A percentile compares a stretch with the other conserved stretches of the same genome.
These are phyloP conservation scores for Mediolabrus comicus DNA, from an alignment of 108 stramenopile genomes.

Conservation along the genomic window DNA sequence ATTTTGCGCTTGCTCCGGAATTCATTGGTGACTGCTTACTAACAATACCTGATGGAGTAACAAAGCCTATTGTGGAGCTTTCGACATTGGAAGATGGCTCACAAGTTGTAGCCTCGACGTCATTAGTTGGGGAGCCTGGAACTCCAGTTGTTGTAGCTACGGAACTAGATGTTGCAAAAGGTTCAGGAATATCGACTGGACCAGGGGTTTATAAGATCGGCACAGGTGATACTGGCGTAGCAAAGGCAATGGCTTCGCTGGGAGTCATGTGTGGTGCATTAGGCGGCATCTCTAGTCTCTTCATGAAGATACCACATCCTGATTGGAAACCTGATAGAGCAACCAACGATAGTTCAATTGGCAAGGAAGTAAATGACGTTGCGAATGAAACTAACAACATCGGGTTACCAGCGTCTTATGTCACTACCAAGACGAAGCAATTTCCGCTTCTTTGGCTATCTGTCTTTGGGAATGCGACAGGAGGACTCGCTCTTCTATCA, in stretches of 20 bases:
- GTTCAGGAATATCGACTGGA: constrained; percentile 4
- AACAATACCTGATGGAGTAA: background rate
- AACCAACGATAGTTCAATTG: background rate
- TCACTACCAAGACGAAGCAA: constrained; percentile 59
- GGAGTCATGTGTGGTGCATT: constrained; percentile 51
- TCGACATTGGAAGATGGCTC: constrained; percentile 54
- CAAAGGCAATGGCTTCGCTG: constrained; percentile 52
- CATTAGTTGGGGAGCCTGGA: constrained; percentile 41
- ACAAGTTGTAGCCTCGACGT: constrained; percentile 44
- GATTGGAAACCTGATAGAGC: constrained; percentile 41
- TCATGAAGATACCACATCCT: constrained; percentile 57
- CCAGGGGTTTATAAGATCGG: constrained; percentile 60
- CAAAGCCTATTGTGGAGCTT: constrained; percentile 24
- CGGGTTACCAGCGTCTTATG: constrained; percentile 47
- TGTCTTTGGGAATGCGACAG: constrained; percentile 75
- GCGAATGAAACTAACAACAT: constrained; percentile 13
- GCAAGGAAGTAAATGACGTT: background rate
- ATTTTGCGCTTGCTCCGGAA: constrained; percentile 60
- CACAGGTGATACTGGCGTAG: constrained; percentile 62
- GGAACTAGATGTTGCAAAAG: constrained; percentile 45
- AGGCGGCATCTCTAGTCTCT: constrained; percentile 44
- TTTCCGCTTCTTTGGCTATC: constrained; percentile 75
- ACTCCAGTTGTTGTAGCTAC: constrained; percentile 62
- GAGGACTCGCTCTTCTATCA: constrained; percentile 76
- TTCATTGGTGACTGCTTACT: constrained; percentile 41